Evolutionary conservation across 805 yeast genomes (phyloP).

Genomic region (Spathaspora boniae): DNA sequence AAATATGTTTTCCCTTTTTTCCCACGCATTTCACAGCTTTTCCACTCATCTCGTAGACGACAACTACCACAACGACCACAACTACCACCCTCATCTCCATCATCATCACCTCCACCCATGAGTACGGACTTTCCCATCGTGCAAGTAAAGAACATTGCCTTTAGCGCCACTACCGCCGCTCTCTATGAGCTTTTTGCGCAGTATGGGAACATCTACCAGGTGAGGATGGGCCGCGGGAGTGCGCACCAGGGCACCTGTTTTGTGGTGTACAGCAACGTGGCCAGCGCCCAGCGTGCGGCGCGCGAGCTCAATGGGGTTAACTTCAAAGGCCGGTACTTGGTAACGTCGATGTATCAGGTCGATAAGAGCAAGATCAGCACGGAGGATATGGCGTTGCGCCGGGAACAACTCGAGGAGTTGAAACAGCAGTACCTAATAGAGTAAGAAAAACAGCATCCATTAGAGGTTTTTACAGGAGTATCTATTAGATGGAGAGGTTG

Average conservation of each 20-base stretch:
- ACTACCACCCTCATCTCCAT: not conserved
- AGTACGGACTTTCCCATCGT: slow-evolving; percentile 38
- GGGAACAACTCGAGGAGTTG: slow-evolving; percentile 25
- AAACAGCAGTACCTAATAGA: slow-evolving; percentile 9
- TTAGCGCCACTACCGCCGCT: slow-evolving; percentile 41
- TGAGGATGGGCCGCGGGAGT: slow-evolving; percentile 32
- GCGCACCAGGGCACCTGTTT: slow-evolving; percentile 44
- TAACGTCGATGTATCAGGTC: slow-evolving; percentile 46
- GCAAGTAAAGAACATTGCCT: slow-evolving; percentile 57
- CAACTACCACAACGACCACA: no score
- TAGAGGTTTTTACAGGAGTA: not conserved
- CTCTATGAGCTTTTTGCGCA: slow-evolving; percentile 51
- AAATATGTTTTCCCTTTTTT: no score
- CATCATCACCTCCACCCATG: not conserved
- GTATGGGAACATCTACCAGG: slow-evolving; percentile 55
- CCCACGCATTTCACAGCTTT: no score
- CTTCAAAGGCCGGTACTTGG: slow-evolving; percentile 55
- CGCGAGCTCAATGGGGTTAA: slow-evolving; percentile 59
- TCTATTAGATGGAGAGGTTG: slow-evolving; percentile 23
- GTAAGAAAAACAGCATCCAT: no score
- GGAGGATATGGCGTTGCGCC: slow-evolving; percentile 21
- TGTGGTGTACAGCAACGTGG: slow-evolving; percentile 48
- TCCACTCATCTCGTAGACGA: no score
- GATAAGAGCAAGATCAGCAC: slow-evolving; percentile 31
- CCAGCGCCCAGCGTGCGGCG: slow-evolving; percentile 48